Conservation (phyloP, 148 eudicot species). For the Euryodendron excelsum region DNA sequence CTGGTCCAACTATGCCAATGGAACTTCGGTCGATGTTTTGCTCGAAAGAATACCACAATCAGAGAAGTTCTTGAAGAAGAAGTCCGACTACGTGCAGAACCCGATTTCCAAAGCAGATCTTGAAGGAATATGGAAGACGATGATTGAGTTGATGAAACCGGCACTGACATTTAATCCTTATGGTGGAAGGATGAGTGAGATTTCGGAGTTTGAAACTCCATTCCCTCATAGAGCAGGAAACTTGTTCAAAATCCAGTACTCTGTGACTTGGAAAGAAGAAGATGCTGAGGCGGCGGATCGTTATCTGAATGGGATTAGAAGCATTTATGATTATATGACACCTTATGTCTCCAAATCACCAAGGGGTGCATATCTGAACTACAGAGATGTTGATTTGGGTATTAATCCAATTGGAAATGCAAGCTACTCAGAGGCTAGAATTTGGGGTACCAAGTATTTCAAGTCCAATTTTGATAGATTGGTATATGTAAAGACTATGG, state of each 20-base stretch:
- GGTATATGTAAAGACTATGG: slow-evolving; percentile 12
- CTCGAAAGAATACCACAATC: neutral
- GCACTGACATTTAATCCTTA: slow-evolving; percentile 16
- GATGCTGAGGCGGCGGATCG: neutral
- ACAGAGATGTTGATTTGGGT: slow-evolving; percentile 22
- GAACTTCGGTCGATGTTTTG: neutral
- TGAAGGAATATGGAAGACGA: slow-evolving; percentile 5
- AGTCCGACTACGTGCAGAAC: slow-evolving; percentile 14
- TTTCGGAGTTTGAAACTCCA: neutral
- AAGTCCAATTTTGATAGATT: slow-evolving; percentile 23
- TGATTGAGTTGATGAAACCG: slow-evolving; percentile 11
- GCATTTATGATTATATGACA: slow-evolving; percentile 13
- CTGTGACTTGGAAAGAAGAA: slow-evolving; percentile 10
- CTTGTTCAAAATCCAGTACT: slow-evolving; percentile 17
- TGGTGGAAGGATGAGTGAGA: slow-evolving; percentile 22
- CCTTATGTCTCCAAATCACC: slow-evolving; percentile 20
- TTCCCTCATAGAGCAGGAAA: slow-evolving; percentile 23
- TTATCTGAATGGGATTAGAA: neutral
- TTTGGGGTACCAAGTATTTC: slow-evolving; percentile 17
- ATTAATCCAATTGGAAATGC: neutral
- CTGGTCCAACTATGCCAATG: neutral
- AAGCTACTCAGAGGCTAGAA: slow-evolving; percentile 8
- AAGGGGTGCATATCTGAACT: slow-evolving; percentile 15
- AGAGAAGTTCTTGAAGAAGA: neutral
- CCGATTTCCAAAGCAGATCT: slow-evolving; percentile 10